Percentiles rank a stretch among this genome's conserved stretches.
Conservation (phyloP, 2,329 filamentous ascomycete genomes). For the Pleomassaria siparia region DNA sequence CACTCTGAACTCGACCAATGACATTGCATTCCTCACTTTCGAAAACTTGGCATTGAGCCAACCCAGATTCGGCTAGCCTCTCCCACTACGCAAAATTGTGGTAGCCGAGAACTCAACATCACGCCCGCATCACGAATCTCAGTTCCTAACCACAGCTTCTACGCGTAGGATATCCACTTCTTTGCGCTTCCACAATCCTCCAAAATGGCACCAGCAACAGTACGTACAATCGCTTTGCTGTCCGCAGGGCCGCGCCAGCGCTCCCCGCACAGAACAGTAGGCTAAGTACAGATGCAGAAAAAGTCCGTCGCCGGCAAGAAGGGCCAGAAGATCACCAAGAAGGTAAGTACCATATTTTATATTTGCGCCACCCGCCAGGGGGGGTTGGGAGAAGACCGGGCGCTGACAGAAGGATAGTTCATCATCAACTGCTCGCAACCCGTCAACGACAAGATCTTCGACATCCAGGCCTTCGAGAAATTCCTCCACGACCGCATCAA, state of each 20-base stretch:
- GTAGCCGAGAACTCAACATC: neutral
- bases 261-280: slow-evolving; percentile 72
- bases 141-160: slow-evolving; percentile 21
- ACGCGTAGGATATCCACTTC: slow-evolving; percentile 86
- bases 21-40: neutral
- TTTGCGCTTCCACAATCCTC: slow-evolving; percentile 65
- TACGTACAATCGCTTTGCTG: slow-evolving; percentile 98
- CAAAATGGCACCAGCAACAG: slow-evolving; percentile 84
- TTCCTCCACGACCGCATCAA: slow-evolving; percentile 99
- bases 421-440: slow-evolving; percentile 99
- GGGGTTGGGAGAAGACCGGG: neutral
- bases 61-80: slow-evolving; percentile 4
- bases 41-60: slow-evolving; percentile 8
- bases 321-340: slow-evolving; percentile 78
- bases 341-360: slow-evolving; percentile 55
- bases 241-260: slow-evolving; percentile 55
- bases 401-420: slow-evolving; percentile 62
- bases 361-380: neutral
- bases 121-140: slow-evolving; percentile 7
- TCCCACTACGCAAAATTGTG: slow-evolving; percentile 6
- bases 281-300: slow-evolving; percentile 76
- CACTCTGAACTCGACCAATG: slow-evolving; percentile 3
- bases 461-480: slow-evolving; percentile 97
- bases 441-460: slow-evolving; percentile 99
- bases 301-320: slow-evolving; percentile 54